Evolutionary conservation across 1,139 yeast species (phyloP), one percentile per base, ranked within the genome.

Genomic region (Zygosaccharomyces pseudobailii): DNA sequence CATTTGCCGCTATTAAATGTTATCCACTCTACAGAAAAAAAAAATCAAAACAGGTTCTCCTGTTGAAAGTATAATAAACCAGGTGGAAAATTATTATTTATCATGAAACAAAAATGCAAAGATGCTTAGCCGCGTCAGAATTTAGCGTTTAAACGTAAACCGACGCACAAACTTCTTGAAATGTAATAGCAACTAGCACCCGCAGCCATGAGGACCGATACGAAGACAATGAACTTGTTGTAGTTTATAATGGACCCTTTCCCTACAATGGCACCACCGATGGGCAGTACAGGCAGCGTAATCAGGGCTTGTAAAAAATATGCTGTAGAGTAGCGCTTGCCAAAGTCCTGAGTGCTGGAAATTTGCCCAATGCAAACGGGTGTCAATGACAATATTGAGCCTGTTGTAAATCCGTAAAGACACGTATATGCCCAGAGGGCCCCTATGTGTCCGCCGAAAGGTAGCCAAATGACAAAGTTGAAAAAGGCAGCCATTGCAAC

Each of bases 321-420:
- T 24, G 75, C 69, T 0, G 79, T 71, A 1, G 80, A 78, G 52
- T 73, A 76, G 23, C 76, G 57, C 53, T 70, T 71, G 3, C 82
- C 82, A 55, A 76, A 75, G 50, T 76, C 76, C 32, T 67, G 62
- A 2, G 78, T 74, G 22, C 67, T 65, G n/a, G 76, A 72, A 19
- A 78, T 73, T 36, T 74, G 76, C 1, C 78, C 75, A 25, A 76
- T 69, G 56, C 82, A 77, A 5, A 73, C 73, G 2, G 81, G 80
- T 3, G 79, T 71, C 45, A 76, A 47, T 5, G 78, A 68, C 45
- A 77, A 57, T 5, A 65, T 58, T 4, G 68, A 58, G 7, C 68
- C 66, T n/a, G 65, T 58, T 5, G 59, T 51, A 48, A 69, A 69
- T 4, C 73, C 73, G 55, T 68, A 70, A 3, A 65, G 47, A 23